Percentiles rank a stretch among this genome's conserved stretches.
These are phyloP conservation scores for Phytophthora ohioensis DNA, from an alignment of 352 stramenopile species.

Conservation along the genomic window DNA sequence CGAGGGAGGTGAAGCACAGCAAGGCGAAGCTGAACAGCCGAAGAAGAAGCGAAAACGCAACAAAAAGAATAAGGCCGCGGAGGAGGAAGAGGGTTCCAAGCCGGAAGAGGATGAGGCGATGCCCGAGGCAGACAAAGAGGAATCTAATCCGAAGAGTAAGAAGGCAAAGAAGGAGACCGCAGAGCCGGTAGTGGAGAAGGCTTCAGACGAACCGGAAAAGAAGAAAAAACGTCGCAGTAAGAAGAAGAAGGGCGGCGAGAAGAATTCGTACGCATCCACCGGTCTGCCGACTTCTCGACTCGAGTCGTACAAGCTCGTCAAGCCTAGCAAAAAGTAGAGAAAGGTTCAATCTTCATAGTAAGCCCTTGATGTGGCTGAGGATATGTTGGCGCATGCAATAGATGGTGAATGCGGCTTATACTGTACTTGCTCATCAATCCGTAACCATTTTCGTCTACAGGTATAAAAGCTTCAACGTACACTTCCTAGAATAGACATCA, in stretches of 20 bases:
- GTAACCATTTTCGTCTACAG: conserved; percentile 15
- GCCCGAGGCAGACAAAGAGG: conserved; percentile 13
- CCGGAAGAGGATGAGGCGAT: conserved; percentile 25
- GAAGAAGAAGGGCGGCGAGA: conserved; percentile 66
- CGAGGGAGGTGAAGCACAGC: conserved; percentile 22
- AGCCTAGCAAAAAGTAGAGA: conserved; percentile 66
- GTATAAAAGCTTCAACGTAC: conserved; percentile 18
- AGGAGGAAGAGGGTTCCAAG: conserved; percentile 29
- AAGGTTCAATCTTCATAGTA: background rate
- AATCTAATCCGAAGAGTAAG: conserved; percentile 52
- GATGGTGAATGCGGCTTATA: background rate
- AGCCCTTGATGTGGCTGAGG: background rate
- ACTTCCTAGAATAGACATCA: conserved; percentile 11
- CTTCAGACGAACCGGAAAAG: conserved; percentile 27
- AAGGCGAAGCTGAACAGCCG: conserved; percentile 32
- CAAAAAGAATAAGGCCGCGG: conserved; percentile 61
- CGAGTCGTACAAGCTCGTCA: conserved; percentile 86
- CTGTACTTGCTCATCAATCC: too few relatives aligned
- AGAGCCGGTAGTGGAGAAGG: conserved; percentile 22
- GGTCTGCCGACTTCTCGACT: conserved; percentile 78
- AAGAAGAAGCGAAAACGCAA: conserved; percentile 82
- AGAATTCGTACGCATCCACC: conserved; percentile 57
- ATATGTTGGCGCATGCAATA: background rate
- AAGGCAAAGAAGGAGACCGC: conserved; percentile 29
- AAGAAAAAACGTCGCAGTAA: conserved; percentile 71